Evolutionary conservation across 2,329 filamentous ascomycete genomes (phyloP), one percentile per base, ranked within the genome.

Genomic region (Aspergillus glaucus): DNA sequence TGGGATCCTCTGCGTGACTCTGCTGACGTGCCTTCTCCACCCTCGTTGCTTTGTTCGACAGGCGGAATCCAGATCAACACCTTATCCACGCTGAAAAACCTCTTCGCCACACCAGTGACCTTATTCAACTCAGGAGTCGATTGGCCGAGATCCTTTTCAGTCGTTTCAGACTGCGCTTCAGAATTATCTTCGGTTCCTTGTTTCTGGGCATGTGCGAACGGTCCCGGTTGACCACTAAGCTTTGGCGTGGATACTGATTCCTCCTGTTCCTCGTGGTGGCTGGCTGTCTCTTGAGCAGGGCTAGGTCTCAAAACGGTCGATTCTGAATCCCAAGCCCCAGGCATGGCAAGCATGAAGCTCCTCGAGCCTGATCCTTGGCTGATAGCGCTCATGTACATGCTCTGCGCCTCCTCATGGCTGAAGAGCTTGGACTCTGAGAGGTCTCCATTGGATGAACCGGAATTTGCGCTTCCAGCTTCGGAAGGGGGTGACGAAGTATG

Each of bases 381-480:
- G 48, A 82, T 71, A 9, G 79, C 81, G 60, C 82, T 77, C 73
- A 76, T 74, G 49, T 76, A 77, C 65, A 77, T 70, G 53, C 74
- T 76, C 48, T 74, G 67, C n/a, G 74, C 74, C 57, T 76, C 72
- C 50, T 75, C 72, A 48, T 73, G 70, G 39, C 70, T 73, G 49
- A 75, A 77, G 42, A 75, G 56, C 52, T 63, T 73, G 3, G 74
- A 76, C 49, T 74, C 67, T 6, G 68, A 64, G n/a, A 77, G 65
- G 26, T 73, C 67, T 43, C 66, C 66, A 39, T 53, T 48, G n/a
- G 59, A 53, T n/a, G 53, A 49, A 36, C 48, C 56, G 10, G 56
- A 55, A 19, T 45, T 49, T 19, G 50, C 50, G 43, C 58, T 62
- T n/a, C 54, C 61, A 46, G 58, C 46, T 10, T 60, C 58, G 12